Conservation (phyloP, 2,329 filamentous ascomycete species). For the Neofusicoccum laricinum region DNA sequence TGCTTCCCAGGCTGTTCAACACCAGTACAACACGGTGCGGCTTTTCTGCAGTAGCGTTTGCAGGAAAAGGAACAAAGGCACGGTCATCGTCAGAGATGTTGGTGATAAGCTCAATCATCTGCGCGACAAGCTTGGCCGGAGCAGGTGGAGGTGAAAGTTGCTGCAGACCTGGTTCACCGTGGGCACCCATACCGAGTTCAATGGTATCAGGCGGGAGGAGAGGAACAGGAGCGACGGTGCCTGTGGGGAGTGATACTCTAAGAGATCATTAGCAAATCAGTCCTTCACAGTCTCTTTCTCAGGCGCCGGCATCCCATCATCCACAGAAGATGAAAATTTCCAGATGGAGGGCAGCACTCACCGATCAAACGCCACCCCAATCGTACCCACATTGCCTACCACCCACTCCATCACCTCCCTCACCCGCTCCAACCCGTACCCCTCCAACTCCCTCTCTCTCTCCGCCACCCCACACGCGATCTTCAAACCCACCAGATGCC, state of each 20-base stretch:
- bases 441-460: slow-evolving; percentile 21
- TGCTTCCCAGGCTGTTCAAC: slow-evolving; percentile 36
- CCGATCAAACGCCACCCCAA: slow-evolving; percentile 2
- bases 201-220: slow-evolving; percentile 51
- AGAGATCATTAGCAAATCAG: neutral
- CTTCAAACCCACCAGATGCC: slow-evolving; percentile 60
- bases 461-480: slow-evolving; percentile 55
- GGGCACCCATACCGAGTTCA: slow-evolving; percentile 65
- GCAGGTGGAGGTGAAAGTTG: slow-evolving; percentile 50
- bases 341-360: neutral
- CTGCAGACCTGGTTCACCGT: slow-evolving; percentile 62
- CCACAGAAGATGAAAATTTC: slow-evolving; percentile 19
- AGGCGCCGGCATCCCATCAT: slow-evolving; percentile 34
- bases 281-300: slow-evolving; percentile 23
- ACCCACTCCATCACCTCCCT: slow-evolving; percentile 38
- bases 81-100: slow-evolving; percentile 32
- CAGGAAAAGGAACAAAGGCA: slow-evolving; percentile 35
- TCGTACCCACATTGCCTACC: slow-evolving; percentile 29
- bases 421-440: slow-evolving; percentile 28
- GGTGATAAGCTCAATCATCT: slow-evolving; percentile 35
- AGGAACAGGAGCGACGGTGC: slow-evolving; percentile 61
- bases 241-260: slow-evolving; percentile 32
- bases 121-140: slow-evolving; percentile 29
- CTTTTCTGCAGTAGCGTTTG: slow-evolving; percentile 22
- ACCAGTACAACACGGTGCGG: slow-evolving; percentile 27